Base-by-base conservation (phyloP, 2,329 filamentous ascomycete genomes). In the Raffaelea arxii region DNA sequence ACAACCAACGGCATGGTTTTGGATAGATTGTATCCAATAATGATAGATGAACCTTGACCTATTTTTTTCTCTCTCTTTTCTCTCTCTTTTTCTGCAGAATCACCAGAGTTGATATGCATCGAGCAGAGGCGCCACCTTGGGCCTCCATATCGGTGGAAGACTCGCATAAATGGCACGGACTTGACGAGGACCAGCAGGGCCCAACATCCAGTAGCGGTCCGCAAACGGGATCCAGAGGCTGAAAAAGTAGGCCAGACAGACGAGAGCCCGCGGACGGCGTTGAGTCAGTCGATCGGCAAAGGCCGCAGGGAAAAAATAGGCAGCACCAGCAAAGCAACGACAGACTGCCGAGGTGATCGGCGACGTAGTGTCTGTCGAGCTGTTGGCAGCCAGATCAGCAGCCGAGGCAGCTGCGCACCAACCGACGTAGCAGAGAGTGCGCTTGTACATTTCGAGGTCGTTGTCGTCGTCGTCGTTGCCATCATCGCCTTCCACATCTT, bases 231-330 rank as follows among this genome's bases (percentile, higher is more conserved):
- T 46, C 62, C 63, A 66, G 10, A 64, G 48, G 16, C 62, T 48
- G 60, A 66, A 65, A 52, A 65, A 65, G 43, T 64, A 61, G 3
- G 64, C 64, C n/a, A 66, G 46, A 7, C 62, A 53, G 12, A 66
- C 62, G 46, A 66, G 53, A 12, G 63, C 64, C 10, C 64, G 57
- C 2, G 63, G 63, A 18, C 62, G 55, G 19, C 59, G 55, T 53
- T 65, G 58, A 25, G 57, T 55, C 39, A 65, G 52, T 45, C 62
- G 62, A 36, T 54, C 56, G 38, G 57, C 58, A 41, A 64, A 62
- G n/a, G 61, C 53, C 43, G 55, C 54, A 12, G 62, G 60, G 43
- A 62, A 56, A 55, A 56, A 64, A 38, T 65, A 56, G 12, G 64
- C 55, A 24, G 66, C 66, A 14, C 55, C 62, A 30, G 59, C 61